These are phyloP conservation scores for Styphnolobium japonicum DNA, from an alignment of 306 rosid genomes.

Conservation along the genomic window DNA sequence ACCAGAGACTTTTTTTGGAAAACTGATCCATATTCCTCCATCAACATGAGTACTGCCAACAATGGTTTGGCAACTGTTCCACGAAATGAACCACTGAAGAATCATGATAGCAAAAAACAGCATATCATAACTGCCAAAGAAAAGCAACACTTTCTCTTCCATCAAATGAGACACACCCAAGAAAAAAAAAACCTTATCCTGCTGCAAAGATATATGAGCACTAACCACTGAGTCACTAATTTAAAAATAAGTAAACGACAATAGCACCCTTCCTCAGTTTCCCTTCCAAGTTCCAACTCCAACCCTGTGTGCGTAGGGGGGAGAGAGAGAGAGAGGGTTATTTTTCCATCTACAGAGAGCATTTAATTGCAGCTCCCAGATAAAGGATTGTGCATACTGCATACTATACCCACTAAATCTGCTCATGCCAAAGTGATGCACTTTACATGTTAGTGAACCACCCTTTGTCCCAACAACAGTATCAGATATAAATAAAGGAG, in stretches of 20 bases:
- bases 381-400: neutral
- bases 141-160: neutral
- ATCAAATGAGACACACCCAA: neutral
- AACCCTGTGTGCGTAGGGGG: neutral
- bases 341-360: neutral
- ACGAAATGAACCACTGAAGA: neutral
- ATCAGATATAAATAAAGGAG: neutral
- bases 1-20: neutral
- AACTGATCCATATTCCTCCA: neutral
- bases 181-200: neutral
- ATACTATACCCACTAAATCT: constrained; percentile 24
- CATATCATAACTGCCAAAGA: neutral
- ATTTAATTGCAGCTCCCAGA: neutral
- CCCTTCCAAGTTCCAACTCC: neutral
- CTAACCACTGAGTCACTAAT: constrained; percentile 16
- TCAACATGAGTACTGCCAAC: neutral
- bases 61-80: neutral
- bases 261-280: neutral
- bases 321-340: neutral
- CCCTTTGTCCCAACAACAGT: neutral
- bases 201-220: neutral
- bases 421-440: neutral
- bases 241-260: neutral
- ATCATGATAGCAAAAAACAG: neutral
- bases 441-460: constrained; percentile 23